phyloP scores from a whole-genome alignment of 1,284 basidiomycete species.

The Stygiomarasmius scandens region DNA sequence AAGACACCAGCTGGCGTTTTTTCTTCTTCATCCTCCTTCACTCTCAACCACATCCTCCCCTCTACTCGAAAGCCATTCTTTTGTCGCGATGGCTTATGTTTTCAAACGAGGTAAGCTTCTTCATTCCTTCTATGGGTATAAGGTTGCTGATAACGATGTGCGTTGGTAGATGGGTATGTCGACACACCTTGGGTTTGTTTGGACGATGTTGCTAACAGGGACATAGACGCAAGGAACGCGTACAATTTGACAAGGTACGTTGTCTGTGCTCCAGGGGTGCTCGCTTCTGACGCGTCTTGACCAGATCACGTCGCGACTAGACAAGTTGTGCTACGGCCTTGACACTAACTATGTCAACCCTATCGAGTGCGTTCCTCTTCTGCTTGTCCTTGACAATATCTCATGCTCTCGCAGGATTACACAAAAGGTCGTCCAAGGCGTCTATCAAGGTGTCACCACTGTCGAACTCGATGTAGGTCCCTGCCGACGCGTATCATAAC shows the following conservation, averaged over 20 bases:
- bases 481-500: neutral
- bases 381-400: neutral
- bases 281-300: conserved; percentile 20
- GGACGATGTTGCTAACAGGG: neutral
- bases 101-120: conserved; percentile 19
- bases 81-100: conserved; percentile 15
- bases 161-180: conserved; percentile 17
- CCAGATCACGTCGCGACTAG: conserved; percentile 88
- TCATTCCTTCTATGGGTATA: neutral
- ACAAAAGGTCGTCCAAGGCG: conserved; percentile 94
- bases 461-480: conserved; percentile 90
- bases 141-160: neutral
- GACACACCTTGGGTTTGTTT: neutral
- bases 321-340: conserved; percentile 97
- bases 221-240: conserved; percentile 77
- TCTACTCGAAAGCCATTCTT: neutral
- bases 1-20: neutral
- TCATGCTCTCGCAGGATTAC: conserved; percentile 58
- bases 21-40: conserved; percentile 2
- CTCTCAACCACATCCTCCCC: conserved; percentile 13
- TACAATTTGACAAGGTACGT: conserved; percentile 86
- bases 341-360: conserved; percentile 94
- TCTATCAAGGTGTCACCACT: conserved; percentile 95
- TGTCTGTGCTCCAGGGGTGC: too few species aligned
- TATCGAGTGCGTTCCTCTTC: conserved; percentile 69